These are phyloP conservation scores for Arabidopsis hybrid DNA, from an alignment of 441 rosid species.

Conservation along the genomic window DNA sequence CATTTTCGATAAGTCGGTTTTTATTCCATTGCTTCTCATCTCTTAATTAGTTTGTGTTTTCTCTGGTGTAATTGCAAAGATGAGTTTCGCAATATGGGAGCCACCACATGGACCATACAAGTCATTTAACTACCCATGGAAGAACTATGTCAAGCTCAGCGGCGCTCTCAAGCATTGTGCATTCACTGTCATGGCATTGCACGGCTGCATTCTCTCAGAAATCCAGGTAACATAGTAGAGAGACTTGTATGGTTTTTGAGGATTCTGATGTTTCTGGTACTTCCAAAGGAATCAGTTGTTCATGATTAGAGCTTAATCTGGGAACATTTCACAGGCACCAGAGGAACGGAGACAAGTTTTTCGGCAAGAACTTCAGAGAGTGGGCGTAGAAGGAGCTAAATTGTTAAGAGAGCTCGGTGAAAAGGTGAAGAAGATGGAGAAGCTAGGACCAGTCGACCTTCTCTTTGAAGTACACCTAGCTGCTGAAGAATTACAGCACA, in stretches of 20 bases:
- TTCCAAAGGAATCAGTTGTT: background rate
- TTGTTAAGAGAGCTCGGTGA: constrained; percentile 62
- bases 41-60: background rate
- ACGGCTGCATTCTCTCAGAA: constrained; percentile 76
- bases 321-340: constrained; percentile 60
- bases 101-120: constrained; percentile 81
- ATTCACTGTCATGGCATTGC: constrained; percentile 73
- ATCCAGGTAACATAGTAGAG: constrained; percentile 58
- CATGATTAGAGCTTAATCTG: constrained; percentile 3
- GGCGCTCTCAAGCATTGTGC: constrained; percentile 80
- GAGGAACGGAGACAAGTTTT: constrained; percentile 63
- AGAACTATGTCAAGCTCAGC: constrained; percentile 68
- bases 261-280: background rate
- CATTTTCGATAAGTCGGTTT: background rate
- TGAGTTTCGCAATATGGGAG: constrained; percentile 82
- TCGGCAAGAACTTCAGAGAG: constrained; percentile 56
- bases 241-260: background rate
- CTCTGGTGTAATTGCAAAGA: constrained; percentile 42
- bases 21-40: constrained; percentile 16
- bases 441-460: constrained; percentile 57
- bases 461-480: constrained; percentile 60
- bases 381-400: constrained; percentile 61
- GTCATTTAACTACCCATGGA: constrained; percentile 68
- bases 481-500: constrained; percentile 69
- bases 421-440: constrained; percentile 74